Base-by-base conservation (phyloP, 2,329 filamentous ascomycete genomes). In the Torrubiellomyces zombiae region DNA sequence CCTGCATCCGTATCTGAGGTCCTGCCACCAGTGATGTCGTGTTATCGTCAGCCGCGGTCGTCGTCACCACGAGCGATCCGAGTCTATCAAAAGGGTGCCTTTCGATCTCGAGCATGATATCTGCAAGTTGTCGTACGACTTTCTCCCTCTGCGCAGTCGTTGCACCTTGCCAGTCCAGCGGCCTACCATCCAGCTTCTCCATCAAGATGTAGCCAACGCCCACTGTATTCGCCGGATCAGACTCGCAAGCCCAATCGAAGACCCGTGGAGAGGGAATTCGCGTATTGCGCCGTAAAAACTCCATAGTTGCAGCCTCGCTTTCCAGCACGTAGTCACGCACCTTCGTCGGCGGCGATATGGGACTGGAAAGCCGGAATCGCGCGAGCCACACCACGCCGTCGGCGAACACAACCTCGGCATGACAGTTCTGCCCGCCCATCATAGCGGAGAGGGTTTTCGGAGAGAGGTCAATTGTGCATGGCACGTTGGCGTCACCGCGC, bases 181-280 rank as follows among this genome's bases (percentile, higher is more conserved):
- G 43, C 12, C 23, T 39, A 4, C 50, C 47, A 8, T 38, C 32
- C 21, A 58, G 26, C 35, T 53, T 58, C 29, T 56, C 48, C 42
- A 56, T 50, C 11, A 57, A 37, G 21, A 58, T 54, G 27, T 55
- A 57, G 13, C 46, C 40, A 20, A 49, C 39, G 7, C 50, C 47
- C 18, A 54, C 25, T 14, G 32, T 32, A 30, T 54, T 54, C 2
- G 11, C 17, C 3, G 33, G 36, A 27, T 44, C 40, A 8, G 39
- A 40, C 24, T 43, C 41, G 25, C 38, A 47, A 14, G 37, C 39
- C 37, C 32, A 45, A 27, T 52, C 47, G 28, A 44, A 48, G 3
- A 52, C 33, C 17, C 37, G 36, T 2, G 50, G 50, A 7, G 37
- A 39, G 7, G 48, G 50, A n/a, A 56, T 29, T 5, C 16, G 12